Conservation (phyloP, 257 asterid genomes). For the Solanum boliviense region DNA sequence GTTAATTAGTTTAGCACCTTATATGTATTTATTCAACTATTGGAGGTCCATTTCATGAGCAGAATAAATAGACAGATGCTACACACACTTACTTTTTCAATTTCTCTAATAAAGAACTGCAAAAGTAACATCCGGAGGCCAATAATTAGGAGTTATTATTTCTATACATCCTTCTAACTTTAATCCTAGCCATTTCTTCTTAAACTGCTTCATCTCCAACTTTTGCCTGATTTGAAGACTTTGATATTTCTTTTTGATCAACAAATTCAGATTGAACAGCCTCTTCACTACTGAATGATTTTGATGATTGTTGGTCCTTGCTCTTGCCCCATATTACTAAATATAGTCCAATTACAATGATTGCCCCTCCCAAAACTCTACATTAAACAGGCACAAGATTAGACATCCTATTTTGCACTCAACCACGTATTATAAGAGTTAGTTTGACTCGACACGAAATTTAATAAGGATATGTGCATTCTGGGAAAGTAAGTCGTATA, state of each 20-base stretch:
- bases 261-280: not conserved
- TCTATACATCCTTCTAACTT: not conserved
- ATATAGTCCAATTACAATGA: constrained; percentile 37
- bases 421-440: too few species aligned
- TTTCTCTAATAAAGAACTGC: not conserved
- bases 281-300: not conserved
- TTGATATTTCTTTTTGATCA: not conserved
- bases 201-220: not conserved
- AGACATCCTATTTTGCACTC: not conserved
- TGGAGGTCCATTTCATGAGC: not conserved
- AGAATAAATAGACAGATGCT: not conserved
- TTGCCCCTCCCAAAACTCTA: constrained; percentile 38
- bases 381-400: not conserved
- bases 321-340: constrained; percentile 44
- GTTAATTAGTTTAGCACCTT: not conserved
- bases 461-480: too few species aligned
- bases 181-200: not conserved
- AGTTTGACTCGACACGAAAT: not conserved
- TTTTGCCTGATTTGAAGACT: not conserved
- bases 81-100: not conserved
- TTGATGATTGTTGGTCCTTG: constrained; percentile 11
- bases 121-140: not conserved
- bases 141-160: not conserved
- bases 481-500: not conserved
- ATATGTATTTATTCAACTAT: not conserved